These are phyloP conservation scores for Magnolia sinica DNA, from an alignment of 164 flowering plant genomes.

Conservation along the genomic window DNA sequence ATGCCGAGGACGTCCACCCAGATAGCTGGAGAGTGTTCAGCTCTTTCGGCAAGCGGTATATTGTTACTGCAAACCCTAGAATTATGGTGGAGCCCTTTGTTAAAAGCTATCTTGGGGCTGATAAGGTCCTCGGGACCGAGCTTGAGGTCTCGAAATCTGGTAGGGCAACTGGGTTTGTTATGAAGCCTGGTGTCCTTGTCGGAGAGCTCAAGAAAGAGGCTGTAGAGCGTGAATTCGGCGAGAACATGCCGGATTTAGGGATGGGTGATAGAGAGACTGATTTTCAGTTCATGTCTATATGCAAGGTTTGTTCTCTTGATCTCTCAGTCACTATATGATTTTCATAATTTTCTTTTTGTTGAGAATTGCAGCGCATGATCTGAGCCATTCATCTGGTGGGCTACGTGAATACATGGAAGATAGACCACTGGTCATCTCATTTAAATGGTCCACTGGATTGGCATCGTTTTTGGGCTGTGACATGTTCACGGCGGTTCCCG, in stretches of 20 bases:
- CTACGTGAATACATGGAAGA: background rate
- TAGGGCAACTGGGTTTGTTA: slow-evolving; percentile 65
- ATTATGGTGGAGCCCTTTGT: slow-evolving; percentile 75
- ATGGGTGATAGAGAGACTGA: slow-evolving; percentile 67
- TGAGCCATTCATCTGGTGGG: background rate
- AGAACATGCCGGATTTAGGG: slow-evolving; percentile 58
- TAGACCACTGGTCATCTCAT: background rate
- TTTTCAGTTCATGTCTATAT: slow-evolving; percentile 66
- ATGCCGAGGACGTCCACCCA: slow-evolving; percentile 72
- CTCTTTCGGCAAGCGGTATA: slow-evolving; percentile 53
- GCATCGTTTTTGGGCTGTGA: too few relatives aligned
- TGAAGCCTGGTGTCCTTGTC: slow-evolving; percentile 63
- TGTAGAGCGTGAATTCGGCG: slow-evolving; percentile 44
- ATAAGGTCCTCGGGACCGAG: slow-evolving; percentile 74
- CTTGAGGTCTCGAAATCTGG: slow-evolving; percentile 53
- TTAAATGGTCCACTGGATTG: too few relatives aligned
- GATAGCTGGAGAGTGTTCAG: slow-evolving; percentile 67
- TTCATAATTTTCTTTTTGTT: background rate
- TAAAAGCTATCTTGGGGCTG: slow-evolving; percentile 53
- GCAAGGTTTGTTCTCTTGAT: slow-evolving; percentile 49
- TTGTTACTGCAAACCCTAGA: slow-evolving; percentile 63
- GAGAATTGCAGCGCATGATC: background rate
- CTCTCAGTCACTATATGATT: background rate
- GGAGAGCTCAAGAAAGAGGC: slow-evolving; percentile 51
- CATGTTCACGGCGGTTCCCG: too few relatives aligned